Percentiles rank a stretch among this genome's conserved stretches.
Conservation (phyloP, 1,139 yeast species). For the Candida buenavistaensis region DNA sequence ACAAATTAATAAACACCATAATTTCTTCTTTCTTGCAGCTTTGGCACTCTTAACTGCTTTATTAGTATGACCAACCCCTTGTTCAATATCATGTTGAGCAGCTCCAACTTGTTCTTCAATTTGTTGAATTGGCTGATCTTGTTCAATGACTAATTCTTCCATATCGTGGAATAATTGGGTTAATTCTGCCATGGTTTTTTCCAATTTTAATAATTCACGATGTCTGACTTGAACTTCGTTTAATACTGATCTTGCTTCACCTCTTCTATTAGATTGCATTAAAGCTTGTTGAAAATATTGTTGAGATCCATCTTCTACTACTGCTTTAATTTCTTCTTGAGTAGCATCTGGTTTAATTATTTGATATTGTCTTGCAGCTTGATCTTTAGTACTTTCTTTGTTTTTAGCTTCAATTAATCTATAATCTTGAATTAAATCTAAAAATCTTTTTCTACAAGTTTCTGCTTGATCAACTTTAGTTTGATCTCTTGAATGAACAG, state of each 20-base stretch:
- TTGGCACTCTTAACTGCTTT: conserved; percentile 88
- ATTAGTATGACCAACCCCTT: conserved; percentile 92
- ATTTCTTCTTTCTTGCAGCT: conserved; percentile 88
- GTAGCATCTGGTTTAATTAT: conserved; percentile 94
- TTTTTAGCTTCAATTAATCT: conserved; percentile 85
- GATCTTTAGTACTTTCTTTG: conserved; percentile 79
- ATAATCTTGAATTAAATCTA: conserved; percentile 83
- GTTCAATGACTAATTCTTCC: conserved; percentile 96
- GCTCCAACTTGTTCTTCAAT: conserved; percentile 77
- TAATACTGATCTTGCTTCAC: conserved; percentile 93
- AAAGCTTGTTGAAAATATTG: conserved; percentile 95
- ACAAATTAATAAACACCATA: conserved; percentile 78
- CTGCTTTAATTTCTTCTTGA: conserved; percentile 78
- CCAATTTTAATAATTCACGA: conserved; percentile 91
- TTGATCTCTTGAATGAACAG: conserved; percentile 64
- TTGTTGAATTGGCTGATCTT: conserved; percentile 83
- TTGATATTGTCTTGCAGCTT: conserved; percentile 90
- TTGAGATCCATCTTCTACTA: conserved; percentile 81
- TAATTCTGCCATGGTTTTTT: conserved; percentile 92
- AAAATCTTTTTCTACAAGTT: conserved; percentile 80
- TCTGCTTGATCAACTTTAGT: conserved; percentile 91
- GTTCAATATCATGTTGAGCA: conserved; percentile 90
- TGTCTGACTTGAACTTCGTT: conserved; percentile 97
- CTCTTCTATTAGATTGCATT: conserved; percentile 88
- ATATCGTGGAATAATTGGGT: conserved; percentile 93